Evolutionary conservation across 768 basidiomycete genomes (phyloP).

Genomic region (Suillus brevipes): DNA sequence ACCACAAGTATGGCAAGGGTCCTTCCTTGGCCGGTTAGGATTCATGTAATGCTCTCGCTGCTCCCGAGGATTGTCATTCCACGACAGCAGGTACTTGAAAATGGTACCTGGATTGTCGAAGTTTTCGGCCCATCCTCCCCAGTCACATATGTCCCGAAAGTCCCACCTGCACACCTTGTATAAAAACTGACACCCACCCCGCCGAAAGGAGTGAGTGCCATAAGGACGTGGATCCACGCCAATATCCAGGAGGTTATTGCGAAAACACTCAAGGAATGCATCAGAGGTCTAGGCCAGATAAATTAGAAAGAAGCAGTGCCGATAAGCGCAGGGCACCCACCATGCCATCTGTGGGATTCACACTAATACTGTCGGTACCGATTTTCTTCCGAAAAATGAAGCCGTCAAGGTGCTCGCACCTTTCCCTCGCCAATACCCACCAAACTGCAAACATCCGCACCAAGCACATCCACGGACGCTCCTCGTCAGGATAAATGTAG

Average conservation of each 20-base stretch:
- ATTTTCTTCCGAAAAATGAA: conserved; percentile 6
- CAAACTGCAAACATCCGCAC: conserved; percentile 35
- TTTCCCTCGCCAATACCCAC: conserved; percentile 12
- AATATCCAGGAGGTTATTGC: conserved; percentile 43
- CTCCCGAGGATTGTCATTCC: conserved; percentile 37
- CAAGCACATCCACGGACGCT: conserved; percentile 34
- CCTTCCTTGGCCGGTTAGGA: conserved; percentile 22
- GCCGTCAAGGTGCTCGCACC: neutral
- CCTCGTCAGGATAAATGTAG: conserved; percentile 23
- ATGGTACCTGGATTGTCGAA: conserved; percentile 39
- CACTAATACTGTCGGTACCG: neutral
- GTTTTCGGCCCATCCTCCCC: conserved; percentile 46
- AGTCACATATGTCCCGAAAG: conserved; percentile 40
- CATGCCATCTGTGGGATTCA: neutral
- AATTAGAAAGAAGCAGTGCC: too few species aligned
- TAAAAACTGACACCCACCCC: conserved; percentile 43
- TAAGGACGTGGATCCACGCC: conserved; percentile 34
- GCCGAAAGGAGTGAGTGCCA: conserved; percentile 34
- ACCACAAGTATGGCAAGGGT: conserved; percentile 31
- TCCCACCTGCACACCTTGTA: conserved; percentile 33
- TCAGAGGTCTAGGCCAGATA: conserved; percentile 17
- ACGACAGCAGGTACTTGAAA: conserved; percentile 43
- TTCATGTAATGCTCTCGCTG: conserved; percentile 39
- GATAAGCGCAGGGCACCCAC: neutral
- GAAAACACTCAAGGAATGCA: conserved; percentile 39